Conservation (phyloP, 2,329 filamentous ascomycete species). For the Emydomyces testavorans region DNA sequence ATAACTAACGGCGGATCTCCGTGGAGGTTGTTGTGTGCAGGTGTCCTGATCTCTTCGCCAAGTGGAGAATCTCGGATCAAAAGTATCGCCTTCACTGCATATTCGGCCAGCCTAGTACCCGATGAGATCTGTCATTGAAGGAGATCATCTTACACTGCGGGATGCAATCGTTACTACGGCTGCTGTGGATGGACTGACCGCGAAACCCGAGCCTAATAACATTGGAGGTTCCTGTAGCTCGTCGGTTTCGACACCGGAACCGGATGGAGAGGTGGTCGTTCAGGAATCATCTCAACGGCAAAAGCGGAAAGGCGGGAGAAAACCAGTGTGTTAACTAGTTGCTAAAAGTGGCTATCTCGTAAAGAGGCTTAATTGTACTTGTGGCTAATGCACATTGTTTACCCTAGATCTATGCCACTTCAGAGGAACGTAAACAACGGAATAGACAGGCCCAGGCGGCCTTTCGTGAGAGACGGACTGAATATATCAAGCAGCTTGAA, state of each 20-base stretch:
- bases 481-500: conserved; percentile 99
- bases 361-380: background rate
- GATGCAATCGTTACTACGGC: conserved; percentile 25
- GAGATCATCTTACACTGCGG: conserved; percentile 29
- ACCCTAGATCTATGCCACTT: conserved; percentile 86
- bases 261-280: conserved; percentile 31
- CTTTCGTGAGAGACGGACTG: conserved; percentile 88
- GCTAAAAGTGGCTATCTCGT: conserved; percentile 18
- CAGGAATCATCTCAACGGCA: conserved; percentile 45
- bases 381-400: background rate
- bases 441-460: conserved; percentile 96
- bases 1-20: background rate
- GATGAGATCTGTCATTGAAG: conserved; percentile 38
- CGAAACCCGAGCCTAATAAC: conserved; percentile 32
- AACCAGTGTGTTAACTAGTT: conserved; percentile 60
- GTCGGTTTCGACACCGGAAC: conserved; percentile 37
- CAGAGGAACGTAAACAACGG: conserved; percentile 93
- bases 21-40: too few species aligned
- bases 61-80: background rate
- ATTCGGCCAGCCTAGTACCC: background rate
- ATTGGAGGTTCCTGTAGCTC: conserved; percentile 35
- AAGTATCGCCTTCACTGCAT: background rate
- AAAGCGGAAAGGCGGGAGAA: conserved; percentile 94
- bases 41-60: background rate
- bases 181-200: conserved; percentile 29